Conservation (phyloP, 352 stramenopile species). For the Pythium oligandrum region DNA sequence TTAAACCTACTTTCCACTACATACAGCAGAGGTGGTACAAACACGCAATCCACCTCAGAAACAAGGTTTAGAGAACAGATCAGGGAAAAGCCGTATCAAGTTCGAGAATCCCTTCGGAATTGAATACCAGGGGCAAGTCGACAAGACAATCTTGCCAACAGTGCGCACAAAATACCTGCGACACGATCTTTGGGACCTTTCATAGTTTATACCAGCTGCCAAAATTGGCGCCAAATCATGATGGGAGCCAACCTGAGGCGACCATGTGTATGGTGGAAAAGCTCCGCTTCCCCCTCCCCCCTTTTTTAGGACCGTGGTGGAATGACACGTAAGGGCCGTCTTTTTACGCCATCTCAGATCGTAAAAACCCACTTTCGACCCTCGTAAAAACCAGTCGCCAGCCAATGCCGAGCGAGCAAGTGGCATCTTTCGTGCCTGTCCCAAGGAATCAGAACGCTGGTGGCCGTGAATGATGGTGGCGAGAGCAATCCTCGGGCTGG, state of each 20-base stretch:
- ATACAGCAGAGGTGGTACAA: too few relatives aligned
- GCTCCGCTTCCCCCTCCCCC: too few relatives aligned
- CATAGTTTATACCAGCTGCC: conserved; percentile 6
- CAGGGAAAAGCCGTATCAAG: conserved; percentile 12
- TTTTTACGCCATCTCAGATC: neutral
- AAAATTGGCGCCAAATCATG: conserved; percentile 5
- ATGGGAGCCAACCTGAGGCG: too few relatives aligned
- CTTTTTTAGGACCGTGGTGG: too few relatives aligned
- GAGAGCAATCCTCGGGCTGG: too few relatives aligned
- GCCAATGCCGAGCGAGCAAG: conserved; percentile 11
- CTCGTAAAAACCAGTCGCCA: neutral
- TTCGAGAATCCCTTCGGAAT: conserved; percentile 1
- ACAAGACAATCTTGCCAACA: too few relatives aligned
- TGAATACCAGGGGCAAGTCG: too few relatives aligned
- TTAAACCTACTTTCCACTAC: too few relatives aligned
- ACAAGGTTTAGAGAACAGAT: conserved; percentile 12
- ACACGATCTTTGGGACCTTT: neutral
- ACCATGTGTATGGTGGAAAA: too few relatives aligned
- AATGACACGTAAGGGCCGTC: too few relatives aligned
- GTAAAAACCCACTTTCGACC: conserved; percentile 10
- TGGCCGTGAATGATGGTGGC: conserved; percentile 18
- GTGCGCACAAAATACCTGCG: too few relatives aligned
- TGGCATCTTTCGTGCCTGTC: conserved; percentile 7
- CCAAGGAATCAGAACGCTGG: conserved; percentile 1
- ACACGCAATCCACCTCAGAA: conserved; percentile 4